Evolutionary conservation across 345 rosid species (phyloP), one percentile per base, ranked within the genome.

Genomic region (Erysimum cheiranthoides): DNA sequence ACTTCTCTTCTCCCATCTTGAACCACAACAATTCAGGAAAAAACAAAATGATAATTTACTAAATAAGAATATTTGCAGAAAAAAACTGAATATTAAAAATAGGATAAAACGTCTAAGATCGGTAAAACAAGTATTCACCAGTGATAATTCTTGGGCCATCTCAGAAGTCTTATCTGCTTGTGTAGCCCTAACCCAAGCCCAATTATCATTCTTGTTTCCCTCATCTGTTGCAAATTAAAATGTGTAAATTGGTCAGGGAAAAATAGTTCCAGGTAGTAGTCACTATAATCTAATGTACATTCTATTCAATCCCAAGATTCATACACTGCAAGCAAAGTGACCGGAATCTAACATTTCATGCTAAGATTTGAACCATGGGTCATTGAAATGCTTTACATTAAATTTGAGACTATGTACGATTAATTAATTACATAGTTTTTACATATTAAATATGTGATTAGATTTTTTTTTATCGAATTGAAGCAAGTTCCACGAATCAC

Each of bases 1-100:
- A 85, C 31, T 52, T 73, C 61, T 77, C 85, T 75, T 74, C 70
- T 39, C 91, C 91, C 90, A 84, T 86, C 93, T 91, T 52, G 17
- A 68, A 5, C 51, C 51, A 62, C 21, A 16, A 52, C 21, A 16
- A 47, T 68, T 28, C 34, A 49, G 10, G n/a, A 77, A 66, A 17
- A 5, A 25, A 34, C n/a, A 2, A 66, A 16, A 25, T 8, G 1
- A 36, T 0, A 28, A 1, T 12, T 58, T 17, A 11, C n/a, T 30
- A 28, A 4, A 38, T 12, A 11, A 30, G 6, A 14, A 52, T 35
- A 16, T 14, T 9, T 56, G 25, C 10, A 43, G 1, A 3, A 8
- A 5, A 3, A 28, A n/a, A 5, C 10, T 31, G 13, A 14, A 32
- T 56, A 51, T 5, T 5, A 21, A 46, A 57, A 30, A 58, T 60